Base-by-base conservation (phyloP, 2,329 filamentous ascomycete genomes). In the Botrytis tulipae region DNA sequence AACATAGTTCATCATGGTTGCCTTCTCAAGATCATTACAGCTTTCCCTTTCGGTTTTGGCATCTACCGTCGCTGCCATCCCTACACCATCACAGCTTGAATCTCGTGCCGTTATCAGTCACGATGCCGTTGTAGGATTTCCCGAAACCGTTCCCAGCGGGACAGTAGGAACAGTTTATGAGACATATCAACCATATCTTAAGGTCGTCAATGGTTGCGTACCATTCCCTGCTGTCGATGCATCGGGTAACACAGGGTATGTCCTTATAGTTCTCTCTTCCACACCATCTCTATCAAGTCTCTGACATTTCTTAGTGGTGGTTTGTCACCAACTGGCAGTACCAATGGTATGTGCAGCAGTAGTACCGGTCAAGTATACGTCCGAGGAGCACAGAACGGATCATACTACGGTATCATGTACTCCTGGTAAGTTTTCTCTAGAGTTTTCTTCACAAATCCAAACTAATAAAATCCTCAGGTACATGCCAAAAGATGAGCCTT, bases 191-290 rank as follows among this genome's bases (percentile, higher is more conserved):
- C 88, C 88, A 0, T 84, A 83, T 71, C 83, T 90, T 9, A 77
- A 88, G 18, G 85, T 90, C 8, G 83, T 84, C 29, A 87, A 87
- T 76, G 89, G 89, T 63, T 91, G 89, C 75, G 88, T 90, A 14
- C 88, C 89, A 0, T 91, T 89, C 78, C 88, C 89, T 0, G 89
- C 86, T 1, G 89, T 91, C 1, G 86, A 91, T 75, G 84, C 84
- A 0, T 80, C 82, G 0, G 89, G 89, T 3, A 84, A 91, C 76
- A 90, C 86, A 25, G 83, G 85, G 88, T 90, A 80, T 74, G 83
- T 77, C 22, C 14, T 20, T 22, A 40, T 4, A n/a, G 37, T 25
- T 57, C 37, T 12, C n/a, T 44, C 20, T 25, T 20, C 16, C 20
- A 18, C 22, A 37, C 32, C n/a, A 57, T 73, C 22, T 9, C n/a